Base-by-base conservation (phyloP, 352 stramenopile genomes). In the Thraustochytrium striatum region DNA sequence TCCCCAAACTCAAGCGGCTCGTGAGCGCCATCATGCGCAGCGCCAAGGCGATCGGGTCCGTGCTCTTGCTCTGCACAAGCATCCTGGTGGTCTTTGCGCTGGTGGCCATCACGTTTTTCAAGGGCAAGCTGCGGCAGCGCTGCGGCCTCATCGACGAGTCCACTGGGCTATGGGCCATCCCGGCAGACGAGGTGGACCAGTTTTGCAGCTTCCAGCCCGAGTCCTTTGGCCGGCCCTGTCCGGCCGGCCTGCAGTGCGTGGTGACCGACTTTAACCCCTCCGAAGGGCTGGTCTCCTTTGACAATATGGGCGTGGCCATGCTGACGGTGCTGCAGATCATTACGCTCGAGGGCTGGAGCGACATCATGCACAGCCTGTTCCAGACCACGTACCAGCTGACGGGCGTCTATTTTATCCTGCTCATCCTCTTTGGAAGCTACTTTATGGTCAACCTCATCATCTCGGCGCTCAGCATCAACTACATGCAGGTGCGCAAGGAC, bases 381-480 rank as follows among this genome's bases (percentile, higher is more conserved):
- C 85, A 92, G 13, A 86, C 87, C 7, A 89, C 86, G 1, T 87
- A 87, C 9, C 30, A 88, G 3, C 55, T 93, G 0, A 89, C 75
- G 0, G 84, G 84, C 1, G 38, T 93, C 0, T 94, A 92, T 78
- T 95, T 95, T 62, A 75, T 91, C 5, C 75, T 85, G 0, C 81
- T 95, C 0, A 88, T 95, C 21, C 90, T 95, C 50, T 93, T 95
- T 35, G 91, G 88, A 13, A 89, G 86, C 0, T 94, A 92, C 69
- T 94, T 95, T 73, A 84, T 95, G 13, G 90, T 95, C 83, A 94
- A 95, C 75, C 82, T 95, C 55, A 89, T 87, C 7, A 84, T 95
- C 13, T 90, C 89, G 3, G 91, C 94, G 70, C 91, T 95, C 32
- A 72, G 82, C 30, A 39, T 70, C 38, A 83, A 78, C 53, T 82